Evolutionary conservation across 768 basidiomycete genomes (phyloP), one percentile per base, ranked within the genome.

Genomic region (Cytidiella melzeri): DNA sequence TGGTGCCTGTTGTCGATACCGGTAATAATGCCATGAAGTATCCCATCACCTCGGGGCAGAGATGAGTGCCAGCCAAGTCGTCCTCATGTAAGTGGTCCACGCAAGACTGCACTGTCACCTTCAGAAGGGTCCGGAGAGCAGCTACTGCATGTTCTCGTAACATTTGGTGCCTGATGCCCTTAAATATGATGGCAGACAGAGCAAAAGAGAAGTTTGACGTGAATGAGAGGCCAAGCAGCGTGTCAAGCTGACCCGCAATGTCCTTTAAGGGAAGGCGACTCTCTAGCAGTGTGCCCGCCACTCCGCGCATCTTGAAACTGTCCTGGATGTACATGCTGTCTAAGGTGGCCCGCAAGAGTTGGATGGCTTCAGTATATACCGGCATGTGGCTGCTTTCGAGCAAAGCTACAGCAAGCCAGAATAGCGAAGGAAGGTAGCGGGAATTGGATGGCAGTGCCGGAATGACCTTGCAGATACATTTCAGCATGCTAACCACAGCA

Each of bases 391-490:
- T 83, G 13, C 84, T 80, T 65, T 94, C 83, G 15, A 95, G 73
- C 19, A 95, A 74, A 25, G 86, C 83, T 21, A 95, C 83, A 1
- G 85, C 88, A 5, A 94, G 70, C 93, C 93, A 96, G 67, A 95
- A 92, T 19, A 94, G 70, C 45, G 79, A 77, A 19, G 74, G 67
- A 5, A 87, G 69, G 63, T 91, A 93, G 47, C 88, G 74, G 27
- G 87, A 91, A 30, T 80, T 75, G 27, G 74, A 70, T 0, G 77
- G 69, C 10, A 93, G 72, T 4, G 81, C 83, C 9, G 86, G 85
- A 4, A 91, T 77, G 43, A 93, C 74, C 58, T 81, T 82, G 61
- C 79, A 79, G 58, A 95, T 79, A 67, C 90, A 92, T 45, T 89
- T 80, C 21, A 95, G 76, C 86, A 96, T 95, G 67, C 85, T 87